Base-by-base conservation (phyloP, 768 basidiomycete genomes). In the Lactifluus piperatus region DNA sequence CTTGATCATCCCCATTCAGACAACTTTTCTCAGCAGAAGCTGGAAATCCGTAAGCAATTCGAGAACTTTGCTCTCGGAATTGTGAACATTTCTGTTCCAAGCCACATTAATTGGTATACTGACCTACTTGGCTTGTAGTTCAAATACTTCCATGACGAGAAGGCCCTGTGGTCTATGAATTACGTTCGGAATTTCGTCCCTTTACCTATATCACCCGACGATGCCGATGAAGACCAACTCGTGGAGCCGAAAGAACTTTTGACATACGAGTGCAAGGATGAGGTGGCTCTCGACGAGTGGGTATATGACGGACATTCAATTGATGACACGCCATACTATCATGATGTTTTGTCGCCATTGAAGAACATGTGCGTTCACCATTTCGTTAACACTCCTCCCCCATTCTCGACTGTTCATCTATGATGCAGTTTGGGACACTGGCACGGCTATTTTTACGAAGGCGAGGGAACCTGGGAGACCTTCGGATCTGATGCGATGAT, bases 1-100 rank as follows among this genome's bases (percentile, higher is more conserved):
- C 7, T 24, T 13, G 34, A 13, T 44, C 9, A 2, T 13, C 27
- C 50, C n/a, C n/a, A 29, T 32, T 2, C 34, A 68, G 67, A 48
- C 11, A 63, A 57, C 13, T 68, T 68, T 44, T 26, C 37, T 34
- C 64, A 68, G 16, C 67, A 66, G 36, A 65, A 57, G 24, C 50
- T 64, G 5, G 57, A 68, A 26, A 13, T 43, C 1, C 57, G 62
- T 5, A 53, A 48, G 24, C 67, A 68, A 26, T 64, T 68, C 50
- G 36, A 66, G 39, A 56, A 18, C n/a, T 68, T 68, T 51, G 67
- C 66, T 1, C 43, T 59, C 22, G 67, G 67, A 5, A 53, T 65
- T 3, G 67, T 68, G 6, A 54, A 48, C 65, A 10, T 13, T 41
- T 39, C n/a, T 14, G 18, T 56, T 29, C 32, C 11, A 5, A 10